Conservation (phyloP, 2,329 filamentous ascomycete genomes). For the Cladosporium sp. region DNA sequence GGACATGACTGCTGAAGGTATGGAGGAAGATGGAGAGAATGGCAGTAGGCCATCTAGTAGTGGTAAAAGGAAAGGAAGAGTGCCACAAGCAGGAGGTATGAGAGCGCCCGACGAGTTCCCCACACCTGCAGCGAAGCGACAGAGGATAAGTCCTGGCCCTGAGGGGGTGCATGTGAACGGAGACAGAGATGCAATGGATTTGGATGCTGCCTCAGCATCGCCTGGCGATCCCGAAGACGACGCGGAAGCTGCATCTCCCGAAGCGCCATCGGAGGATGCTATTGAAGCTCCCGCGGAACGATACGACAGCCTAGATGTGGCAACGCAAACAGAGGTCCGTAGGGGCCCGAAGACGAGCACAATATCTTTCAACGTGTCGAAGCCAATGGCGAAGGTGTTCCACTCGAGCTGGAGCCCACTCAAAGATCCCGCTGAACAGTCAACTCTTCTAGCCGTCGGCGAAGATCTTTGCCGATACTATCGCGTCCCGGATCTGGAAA, state of each 20-base stretch:
- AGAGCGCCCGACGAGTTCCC: conserved; percentile 37
- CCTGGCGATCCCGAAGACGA: conserved; percentile 33
- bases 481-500: conserved; percentile 30
- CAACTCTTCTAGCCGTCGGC: conserved; percentile 37
- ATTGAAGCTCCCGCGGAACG: conserved; percentile 32
- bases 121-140: conserved; percentile 36
- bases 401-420: conserved; percentile 37
- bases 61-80: conserved; percentile 27
- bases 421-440: conserved; percentile 25
- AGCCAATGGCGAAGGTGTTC: conserved; percentile 33
- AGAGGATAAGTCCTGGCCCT: conserved; percentile 37
- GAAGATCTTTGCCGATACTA: conserved; percentile 40
- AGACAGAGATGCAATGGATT: conserved; percentile 48
- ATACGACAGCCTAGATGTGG: conserved; percentile 38
- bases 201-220: conserved; percentile 38
- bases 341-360: conserved; percentile 38
- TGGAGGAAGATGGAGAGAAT: conserved; percentile 26
- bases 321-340: conserved; percentile 40
- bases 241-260: conserved; percentile 32
- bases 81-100: conserved; percentile 22
- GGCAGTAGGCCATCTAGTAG: conserved; percentile 25
- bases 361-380: conserved; percentile 38
- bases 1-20: conserved; percentile 21
- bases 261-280: conserved; percentile 31
- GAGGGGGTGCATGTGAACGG: conserved; percentile 44